Conservation (phyloP, 352 stramenopile species). For the Phytophthora syringae region DNA sequence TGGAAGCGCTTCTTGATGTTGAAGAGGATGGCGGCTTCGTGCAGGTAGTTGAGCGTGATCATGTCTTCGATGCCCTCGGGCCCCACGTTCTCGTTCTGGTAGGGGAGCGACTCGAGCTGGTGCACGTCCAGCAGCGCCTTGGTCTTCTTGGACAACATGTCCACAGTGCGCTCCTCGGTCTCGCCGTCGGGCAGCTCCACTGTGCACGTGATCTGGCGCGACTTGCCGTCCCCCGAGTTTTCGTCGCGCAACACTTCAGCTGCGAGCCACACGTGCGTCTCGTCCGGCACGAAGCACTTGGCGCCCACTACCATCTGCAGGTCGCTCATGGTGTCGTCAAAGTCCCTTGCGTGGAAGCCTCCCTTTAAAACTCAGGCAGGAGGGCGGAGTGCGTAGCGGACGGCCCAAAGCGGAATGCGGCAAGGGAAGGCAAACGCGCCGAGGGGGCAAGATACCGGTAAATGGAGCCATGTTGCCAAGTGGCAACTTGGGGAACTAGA, state of each 20-base stretch:
- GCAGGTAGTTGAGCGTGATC: constrained; percentile 90
- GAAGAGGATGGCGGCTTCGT: constrained; percentile 91
- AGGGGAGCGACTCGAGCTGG: constrained; percentile 82
- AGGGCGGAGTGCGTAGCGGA: constrained; percentile 5
- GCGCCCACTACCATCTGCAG: constrained; percentile 70
- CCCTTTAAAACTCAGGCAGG: constrained; percentile 20
- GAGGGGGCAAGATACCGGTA: constrained; percentile 32
- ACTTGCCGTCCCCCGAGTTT: constrained; percentile 61
- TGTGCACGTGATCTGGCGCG: constrained; percentile 70
- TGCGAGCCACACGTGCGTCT: constrained; percentile 85
- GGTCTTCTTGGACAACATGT: constrained; percentile 76
- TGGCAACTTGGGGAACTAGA: constrained; percentile 13
- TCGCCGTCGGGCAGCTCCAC: constrained; percentile 57
- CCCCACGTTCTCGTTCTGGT: constrained; percentile 83
- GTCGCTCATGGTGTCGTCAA: constrained; percentile 39
- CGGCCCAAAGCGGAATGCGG: constrained; percentile 32
- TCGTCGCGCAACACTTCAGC: constrained; percentile 79
- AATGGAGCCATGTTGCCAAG: constrained; percentile 24
- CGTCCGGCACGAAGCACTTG: constrained; percentile 90
- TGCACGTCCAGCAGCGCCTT: constrained; percentile 75
- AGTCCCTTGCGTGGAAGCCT: constrained; percentile 5
- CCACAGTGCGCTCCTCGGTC: constrained; percentile 69
- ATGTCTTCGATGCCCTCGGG: constrained; percentile 83
- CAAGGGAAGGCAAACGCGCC: constrained; percentile 7
- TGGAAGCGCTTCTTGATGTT: constrained; percentile 90